These are phyloP conservation scores for Aspergillus sp. DNA, from an alignment of 2,329 filamentous ascomycete species.

Conservation along the genomic window DNA sequence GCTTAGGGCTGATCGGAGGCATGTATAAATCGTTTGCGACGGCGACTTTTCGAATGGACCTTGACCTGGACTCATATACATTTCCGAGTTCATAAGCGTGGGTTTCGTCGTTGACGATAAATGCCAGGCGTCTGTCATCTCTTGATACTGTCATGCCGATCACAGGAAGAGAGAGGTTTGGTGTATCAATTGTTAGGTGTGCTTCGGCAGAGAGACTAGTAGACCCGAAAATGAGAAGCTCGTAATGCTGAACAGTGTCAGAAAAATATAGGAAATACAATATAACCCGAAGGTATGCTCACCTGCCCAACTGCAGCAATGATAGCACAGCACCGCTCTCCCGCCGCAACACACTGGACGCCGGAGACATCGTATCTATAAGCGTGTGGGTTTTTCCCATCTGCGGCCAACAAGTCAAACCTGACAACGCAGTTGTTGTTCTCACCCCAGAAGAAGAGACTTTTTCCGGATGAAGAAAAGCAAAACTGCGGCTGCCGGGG, in stretches of 20 bases:
- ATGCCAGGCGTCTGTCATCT: constrained; percentile 15
- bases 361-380: constrained; percentile 25
- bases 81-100: constrained; percentile 13
- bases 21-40: constrained; percentile 5
- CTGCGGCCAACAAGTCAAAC: constrained; percentile 22
- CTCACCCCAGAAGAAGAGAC: constrained; percentile 15
- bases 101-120: constrained; percentile 14
- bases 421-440: constrained; percentile 16
- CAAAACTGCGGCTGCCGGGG: constrained; percentile 23
- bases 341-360: constrained; percentile 25
- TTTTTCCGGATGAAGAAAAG: constrained; percentile 21
- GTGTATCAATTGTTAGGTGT: constrained; percentile 22
- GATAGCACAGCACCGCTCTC: constrained; percentile 25
- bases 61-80: constrained; percentile 11
- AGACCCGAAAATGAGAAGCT: constrained; percentile 22
- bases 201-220: constrained; percentile 14
- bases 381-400: constrained; percentile 18
- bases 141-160: constrained; percentile 17
- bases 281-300: not conserved
- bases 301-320: constrained; percentile 20
- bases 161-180: constrained; percentile 8
- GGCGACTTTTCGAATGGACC: constrained; percentile 8
- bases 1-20: constrained; percentile 3
- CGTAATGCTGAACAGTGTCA: constrained; percentile 16
- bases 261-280: not conserved